A percentile compares a stretch with the other conserved stretches of the same genome.
Evolutionary conservation across 2,329 filamentous ascomycete species (phyloP).

Genomic region (Diaporthe eres): DNA sequence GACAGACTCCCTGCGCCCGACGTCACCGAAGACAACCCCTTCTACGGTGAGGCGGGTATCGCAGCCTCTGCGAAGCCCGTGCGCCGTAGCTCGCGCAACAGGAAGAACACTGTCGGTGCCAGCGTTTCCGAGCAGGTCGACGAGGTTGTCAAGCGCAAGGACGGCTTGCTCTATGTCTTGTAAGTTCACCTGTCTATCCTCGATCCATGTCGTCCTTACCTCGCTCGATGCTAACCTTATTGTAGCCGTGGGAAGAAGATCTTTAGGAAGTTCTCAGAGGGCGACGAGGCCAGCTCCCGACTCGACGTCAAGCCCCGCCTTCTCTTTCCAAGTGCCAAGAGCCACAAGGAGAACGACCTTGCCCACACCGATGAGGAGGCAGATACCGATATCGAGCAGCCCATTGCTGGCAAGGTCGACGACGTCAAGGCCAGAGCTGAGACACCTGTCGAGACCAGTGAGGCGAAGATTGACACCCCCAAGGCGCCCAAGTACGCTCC

Average conservation of each 20-base stretch:
- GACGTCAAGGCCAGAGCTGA: constrained; percentile 48
- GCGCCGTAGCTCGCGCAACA: constrained; percentile 67
- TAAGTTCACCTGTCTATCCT: constrained; percentile 62
- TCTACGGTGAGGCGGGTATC: constrained; percentile 66
- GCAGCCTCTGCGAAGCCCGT: constrained; percentile 58
- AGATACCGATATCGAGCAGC: constrained; percentile 70
- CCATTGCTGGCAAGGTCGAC: constrained; percentile 49
- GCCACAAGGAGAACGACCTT: constrained; percentile 54
- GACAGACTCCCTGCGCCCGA: constrained; percentile 81
- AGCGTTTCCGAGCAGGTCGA: constrained; percentile 70
- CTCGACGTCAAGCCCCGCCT: constrained; percentile 74
- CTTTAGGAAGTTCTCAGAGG: constrained; percentile 75
- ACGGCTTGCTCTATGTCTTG: constrained; percentile 84
- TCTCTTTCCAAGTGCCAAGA: constrained; percentile 71
- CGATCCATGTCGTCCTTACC: not conserved
- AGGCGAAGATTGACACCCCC: constrained; percentile 62
- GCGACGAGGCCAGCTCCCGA: constrained; percentile 52
- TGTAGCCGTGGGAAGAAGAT: constrained; percentile 83
- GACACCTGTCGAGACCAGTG: constrained; percentile 56
- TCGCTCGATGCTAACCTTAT: constrained; percentile 26
- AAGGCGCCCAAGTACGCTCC: constrained; percentile 69
- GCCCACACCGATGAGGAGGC: constrained; percentile 69
- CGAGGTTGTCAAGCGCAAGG: constrained; percentile 73
- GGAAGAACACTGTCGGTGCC: constrained; percentile 68
- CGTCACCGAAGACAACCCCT: constrained; percentile 78